phyloP scores from a whole-genome alignment of 176 grass and related monocot species.

The Otatea glauca region DNA sequence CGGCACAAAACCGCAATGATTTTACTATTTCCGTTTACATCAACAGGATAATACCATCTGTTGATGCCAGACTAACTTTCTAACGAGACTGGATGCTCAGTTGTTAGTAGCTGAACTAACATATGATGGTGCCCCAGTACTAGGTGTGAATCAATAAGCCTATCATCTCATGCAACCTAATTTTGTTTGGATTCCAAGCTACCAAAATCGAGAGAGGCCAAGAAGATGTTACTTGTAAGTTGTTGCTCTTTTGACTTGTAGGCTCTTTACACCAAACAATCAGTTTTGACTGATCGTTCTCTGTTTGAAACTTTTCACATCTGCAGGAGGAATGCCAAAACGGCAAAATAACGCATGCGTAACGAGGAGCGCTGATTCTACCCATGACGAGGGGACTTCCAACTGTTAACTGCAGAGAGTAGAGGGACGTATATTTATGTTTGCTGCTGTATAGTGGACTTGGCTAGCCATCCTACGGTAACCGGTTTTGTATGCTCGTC shows the following conservation, averaged over 20 bases:
- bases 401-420: slow-evolving; percentile 44
- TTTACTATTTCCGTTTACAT: neutral
- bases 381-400: slow-evolving; percentile 6
- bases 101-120: slow-evolving; percentile 50
- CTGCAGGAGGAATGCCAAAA: slow-evolving; percentile 18
- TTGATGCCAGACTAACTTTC: slow-evolving; percentile 29
- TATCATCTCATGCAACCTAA: slow-evolving; percentile 1
- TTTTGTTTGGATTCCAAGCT: neutral
- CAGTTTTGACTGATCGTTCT: slow-evolving; percentile 1
- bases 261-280: neutral
- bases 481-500: slow-evolving; percentile 20
- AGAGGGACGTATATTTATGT: slow-evolving; percentile 46
- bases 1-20: slow-evolving; percentile 58
- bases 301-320: neutral
- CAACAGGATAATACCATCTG: neutral
- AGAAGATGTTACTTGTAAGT: slow-evolving; percentile 2
- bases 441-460: slow-evolving; percentile 21
- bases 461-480: slow-evolving; percentile 26
- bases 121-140: slow-evolving; percentile 34
- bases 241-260: neutral
- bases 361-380: neutral
- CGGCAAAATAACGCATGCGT: neutral
- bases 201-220: slow-evolving; percentile 24
- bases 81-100: slow-evolving; percentile 27
- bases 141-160: slow-evolving; percentile 29